These are phyloP conservation scores for Abrus pulchellus DNA, from an alignment of 306 rosid species.

Conservation along the genomic window DNA sequence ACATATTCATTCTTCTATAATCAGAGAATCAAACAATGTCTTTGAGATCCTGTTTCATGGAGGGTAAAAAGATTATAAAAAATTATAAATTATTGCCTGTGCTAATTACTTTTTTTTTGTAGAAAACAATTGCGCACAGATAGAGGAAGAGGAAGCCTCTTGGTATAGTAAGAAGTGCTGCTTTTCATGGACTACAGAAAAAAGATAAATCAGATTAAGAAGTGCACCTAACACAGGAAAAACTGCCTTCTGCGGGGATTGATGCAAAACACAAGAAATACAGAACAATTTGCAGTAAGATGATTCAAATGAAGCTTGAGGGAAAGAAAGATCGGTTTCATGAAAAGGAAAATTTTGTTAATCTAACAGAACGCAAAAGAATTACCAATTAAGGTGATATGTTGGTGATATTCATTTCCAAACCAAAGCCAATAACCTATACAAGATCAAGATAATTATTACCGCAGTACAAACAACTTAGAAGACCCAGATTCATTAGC, in stretches of 20 bases:
- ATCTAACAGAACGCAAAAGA: not conserved
- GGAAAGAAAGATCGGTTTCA: slow-evolving; percentile 19
- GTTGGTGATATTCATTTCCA: not conserved
- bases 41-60: slow-evolving; percentile 41
- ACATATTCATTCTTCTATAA: slow-evolving; percentile 16
- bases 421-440: slow-evolving; percentile 35
- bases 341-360: not conserved
- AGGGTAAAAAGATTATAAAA: slow-evolving; percentile 4
- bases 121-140: not conserved
- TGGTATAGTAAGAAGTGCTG: not conserved
- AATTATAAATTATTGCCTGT: slow-evolving; percentile 15
- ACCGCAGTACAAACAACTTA: slow-evolving; percentile 22
- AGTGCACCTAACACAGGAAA: slow-evolving; percentile 13
- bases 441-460: slow-evolving; percentile 42
- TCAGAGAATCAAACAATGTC: slow-evolving; percentile 22
- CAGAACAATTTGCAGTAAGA: slow-evolving; percentile 29
- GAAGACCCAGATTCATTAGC: slow-evolving; percentile 35
- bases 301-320: slow-evolving; percentile 6
- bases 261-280: slow-evolving; percentile 29
- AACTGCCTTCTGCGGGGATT: not conserved
- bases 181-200: not conserved
- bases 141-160: not conserved
- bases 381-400: slow-evolving; percentile 16
- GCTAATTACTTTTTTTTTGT: slow-evolving; percentile 6
- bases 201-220: slow-evolving; percentile 16